phyloP scores from a whole-genome alignment of 805 yeast genomes.

The Metschnikowia amazonensis region DNA sequence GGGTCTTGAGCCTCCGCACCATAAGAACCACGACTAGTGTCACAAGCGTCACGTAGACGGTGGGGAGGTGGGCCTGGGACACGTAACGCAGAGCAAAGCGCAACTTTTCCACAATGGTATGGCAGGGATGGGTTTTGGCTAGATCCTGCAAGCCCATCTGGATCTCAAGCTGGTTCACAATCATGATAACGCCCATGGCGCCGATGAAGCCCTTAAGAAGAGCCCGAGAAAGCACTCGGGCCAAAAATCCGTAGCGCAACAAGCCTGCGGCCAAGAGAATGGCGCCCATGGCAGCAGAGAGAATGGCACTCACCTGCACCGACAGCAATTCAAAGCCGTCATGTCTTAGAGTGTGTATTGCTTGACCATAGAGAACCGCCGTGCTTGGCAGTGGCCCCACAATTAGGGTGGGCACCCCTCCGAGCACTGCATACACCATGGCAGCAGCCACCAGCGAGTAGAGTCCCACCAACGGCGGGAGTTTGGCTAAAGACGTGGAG shows the following conservation, averaged over 20 bases:
- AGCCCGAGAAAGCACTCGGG: slow-evolving; percentile 73
- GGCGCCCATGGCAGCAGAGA: slow-evolving; percentile 19
- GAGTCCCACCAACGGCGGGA: slow-evolving; percentile 77
- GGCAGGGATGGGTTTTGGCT: background rate
- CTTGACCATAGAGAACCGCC: slow-evolving; percentile 77
- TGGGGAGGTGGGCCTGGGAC: slow-evolving; percentile 9
- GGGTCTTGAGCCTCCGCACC: slow-evolving; percentile 20
- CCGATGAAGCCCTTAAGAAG: slow-evolving; percentile 78
- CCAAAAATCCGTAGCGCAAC: slow-evolving; percentile 81
- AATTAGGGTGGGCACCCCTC: slow-evolving; percentile 83
- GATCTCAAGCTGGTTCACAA: slow-evolving; percentile 51
- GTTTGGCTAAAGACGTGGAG: slow-evolving; percentile 79
- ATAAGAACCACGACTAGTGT: slow-evolving; percentile 23
- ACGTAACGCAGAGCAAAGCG: slow-evolving; percentile 8
- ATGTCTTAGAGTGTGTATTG: slow-evolving; percentile 43
- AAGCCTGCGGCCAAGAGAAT: slow-evolving; percentile 31
- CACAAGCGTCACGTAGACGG: slow-evolving; percentile 18
- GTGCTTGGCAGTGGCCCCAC: slow-evolving; percentile 93
- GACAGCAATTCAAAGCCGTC: slow-evolving; percentile 35
- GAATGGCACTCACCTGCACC: slow-evolving; percentile 20
- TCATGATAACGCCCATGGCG: slow-evolving; percentile 82
- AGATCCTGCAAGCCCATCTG: slow-evolving; percentile 34
- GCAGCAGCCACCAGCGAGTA: slow-evolving; percentile 77
- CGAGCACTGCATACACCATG: slow-evolving; percentile 68
- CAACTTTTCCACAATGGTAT: slow-evolving; percentile 12